Base-by-base conservation (phyloP, 139 green algal species). In the Astrephomene gubernaculifera region DNA sequence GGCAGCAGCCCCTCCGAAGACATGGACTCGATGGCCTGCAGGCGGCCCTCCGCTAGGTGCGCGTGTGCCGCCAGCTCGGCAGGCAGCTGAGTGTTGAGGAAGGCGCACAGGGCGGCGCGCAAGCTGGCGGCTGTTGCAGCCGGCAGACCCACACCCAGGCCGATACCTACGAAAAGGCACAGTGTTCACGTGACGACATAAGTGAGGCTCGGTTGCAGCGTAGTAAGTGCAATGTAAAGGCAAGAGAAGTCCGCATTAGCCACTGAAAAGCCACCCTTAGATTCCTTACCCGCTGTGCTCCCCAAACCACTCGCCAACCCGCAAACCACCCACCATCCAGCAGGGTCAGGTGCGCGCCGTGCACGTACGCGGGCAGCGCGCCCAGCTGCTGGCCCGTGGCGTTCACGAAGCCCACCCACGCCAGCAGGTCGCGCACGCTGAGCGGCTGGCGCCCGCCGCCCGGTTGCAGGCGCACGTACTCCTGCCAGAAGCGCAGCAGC, bases 351-450 rank as follows among this genome's bases (percentile, higher is more conserved):
- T 98, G 93, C 0, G 95, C 95, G 2, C 97, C 97, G 88, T 99
- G 97, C 5, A 89, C 89, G 49, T 96, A 98, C 0, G 97, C 95
- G 1, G 85, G 49, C 61, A 94, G 87, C 7, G 83, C 41, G 0
- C 91, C 94, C 6, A 99, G 68, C 12, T 44, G 38, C 0, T 85
- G 72, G 0, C 78, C 83, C 7, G 94, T 91, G 7, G 81, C 71
- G 67, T 95, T 95, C 67, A 98, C 94, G 83, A 99, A 99, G 31
- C 90, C 68, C 24, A 92, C 92, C 95, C 97, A 99, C 0, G 95
- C 91, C 71, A 99, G 92, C 53, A 99, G 90, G 88, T 99, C 97
- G 22, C 97, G 93, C 24, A 99, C 86, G 1, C 92, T 96, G 10
- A 99, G 87, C 8, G 83, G 82, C 33, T 89, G 82, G 35, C 93